Conservation (phyloP, 257 asterid species). For the Agastache rugosa region DNA sequence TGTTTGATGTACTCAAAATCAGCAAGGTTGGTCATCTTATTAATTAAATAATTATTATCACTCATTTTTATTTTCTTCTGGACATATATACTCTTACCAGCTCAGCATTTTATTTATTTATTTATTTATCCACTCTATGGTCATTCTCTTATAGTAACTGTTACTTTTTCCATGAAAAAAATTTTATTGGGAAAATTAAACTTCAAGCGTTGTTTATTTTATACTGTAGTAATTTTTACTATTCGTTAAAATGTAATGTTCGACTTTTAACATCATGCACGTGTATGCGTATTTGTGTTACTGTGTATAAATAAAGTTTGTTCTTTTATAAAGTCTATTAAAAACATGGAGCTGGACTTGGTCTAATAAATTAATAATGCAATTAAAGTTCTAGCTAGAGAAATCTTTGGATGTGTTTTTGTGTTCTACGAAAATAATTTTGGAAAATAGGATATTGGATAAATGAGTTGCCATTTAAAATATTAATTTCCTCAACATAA, state of each 20-base stretch:
- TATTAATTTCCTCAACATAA: too few species aligned
- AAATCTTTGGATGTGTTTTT: background rate
- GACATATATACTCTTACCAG: background rate
- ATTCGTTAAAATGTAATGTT: background rate
- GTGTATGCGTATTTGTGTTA: background rate
- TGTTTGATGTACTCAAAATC: constrained; percentile 59
- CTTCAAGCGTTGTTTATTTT: too few species aligned
- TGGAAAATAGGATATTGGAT: too few species aligned
- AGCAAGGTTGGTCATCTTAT: constrained; percentile 53
- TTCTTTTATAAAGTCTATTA: too few species aligned
- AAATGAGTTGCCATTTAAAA: too few species aligned
- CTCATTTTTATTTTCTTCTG: constrained; percentile 3
- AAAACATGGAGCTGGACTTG: background rate
- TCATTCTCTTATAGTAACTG: too few species aligned
- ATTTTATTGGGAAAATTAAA: too few species aligned
- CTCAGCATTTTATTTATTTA: background rate
- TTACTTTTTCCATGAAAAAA: background rate
- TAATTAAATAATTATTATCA: background rate
- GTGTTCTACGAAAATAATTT: background rate
- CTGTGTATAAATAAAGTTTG: background rate
- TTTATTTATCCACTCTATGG: too few species aligned
- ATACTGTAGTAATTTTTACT: too few species aligned
- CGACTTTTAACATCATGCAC: background rate
- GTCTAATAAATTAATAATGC: too few species aligned
- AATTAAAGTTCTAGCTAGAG: too few species aligned